phyloP scores from a whole-genome alignment of 176 grass and related monocot genomes.

The Oryza brachyantha region DNA sequence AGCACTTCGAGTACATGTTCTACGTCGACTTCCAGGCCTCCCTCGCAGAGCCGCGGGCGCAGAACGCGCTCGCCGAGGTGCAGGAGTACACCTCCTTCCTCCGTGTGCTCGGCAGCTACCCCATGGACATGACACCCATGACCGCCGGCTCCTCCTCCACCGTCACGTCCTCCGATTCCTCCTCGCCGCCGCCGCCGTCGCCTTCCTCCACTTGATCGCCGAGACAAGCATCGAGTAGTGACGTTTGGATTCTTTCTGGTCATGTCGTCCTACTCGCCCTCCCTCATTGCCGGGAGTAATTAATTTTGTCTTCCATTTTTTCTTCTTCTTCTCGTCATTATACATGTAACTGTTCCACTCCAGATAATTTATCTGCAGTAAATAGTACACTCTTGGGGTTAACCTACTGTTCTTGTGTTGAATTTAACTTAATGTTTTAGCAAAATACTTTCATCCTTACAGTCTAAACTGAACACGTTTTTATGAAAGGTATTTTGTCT shows the following conservation, averaged over 20 bases:
- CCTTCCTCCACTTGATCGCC: background rate
- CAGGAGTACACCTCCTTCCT: slow-evolving; percentile 92
- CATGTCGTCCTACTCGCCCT: slow-evolving; percentile 36
- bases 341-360: slow-evolving; percentile 29
- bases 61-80: slow-evolving; percentile 89
- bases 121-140: slow-evolving; percentile 96
- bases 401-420: background rate
- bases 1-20: slow-evolving; percentile 99
- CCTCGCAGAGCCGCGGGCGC: slow-evolving; percentile 69
- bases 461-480: too few species aligned
- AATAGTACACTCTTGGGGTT: background rate
- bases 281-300: slow-evolving; percentile 31
- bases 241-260: slow-evolving; percentile 9
- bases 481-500: too few species aligned
- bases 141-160: slow-evolving; percentile 52
- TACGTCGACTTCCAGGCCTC: slow-evolving; percentile 92
- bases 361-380: slow-evolving; percentile 8
- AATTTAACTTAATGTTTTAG: too few species aligned
- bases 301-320: slow-evolving; percentile 18
- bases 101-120: slow-evolving; percentile 87
- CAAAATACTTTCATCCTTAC: too few species aligned
- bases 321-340: background rate
- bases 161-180: slow-evolving; percentile 25
- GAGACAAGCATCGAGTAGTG: slow-evolving; percentile 16
- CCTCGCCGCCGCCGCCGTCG: background rate